Base-by-base conservation (phyloP, 2,329 filamentous ascomycete genomes). In the Diaporthe helianthi region DNA sequence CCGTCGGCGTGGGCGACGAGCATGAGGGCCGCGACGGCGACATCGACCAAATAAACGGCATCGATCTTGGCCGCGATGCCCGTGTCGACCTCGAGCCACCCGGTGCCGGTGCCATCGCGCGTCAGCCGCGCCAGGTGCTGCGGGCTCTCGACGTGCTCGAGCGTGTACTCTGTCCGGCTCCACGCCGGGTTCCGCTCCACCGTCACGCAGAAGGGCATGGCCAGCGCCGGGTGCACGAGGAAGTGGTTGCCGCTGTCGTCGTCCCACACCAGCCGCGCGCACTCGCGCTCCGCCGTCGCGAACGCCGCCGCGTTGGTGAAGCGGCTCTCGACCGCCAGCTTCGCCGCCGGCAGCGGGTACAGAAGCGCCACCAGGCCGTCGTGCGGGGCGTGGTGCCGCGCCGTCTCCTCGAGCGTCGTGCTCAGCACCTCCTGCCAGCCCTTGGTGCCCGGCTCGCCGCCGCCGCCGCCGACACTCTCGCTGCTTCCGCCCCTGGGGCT, bases 221-320 rank as follows among this genome's bases (percentile, higher is more conserved):
- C 85, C 22, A 90, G 82, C 0, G 87, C 86, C 2, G 87, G 87
- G 76, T 90, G 89, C 33, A 86, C 87, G n/a, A 91, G 81, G 76
- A 87, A 91, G 77, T 89, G 85, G 73, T 81, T 85, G 7, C 79
- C 78, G 68, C 82, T 85, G 75, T 91, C 89, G 36, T 87, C 85
- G 75, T 91, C 89, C 87, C 90, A 93, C n/a, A 92, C 87, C 2
- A 94, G 85, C 2, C 89, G 85, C 29, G 89, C 92, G 73, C 88
- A 89, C 79, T 93, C 91, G 38, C 86, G 84, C 76, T 92, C 88
- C 0, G 91, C 91, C 41, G 89, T 86, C 69, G 84, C 83, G 4
- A 89, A 83, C 12, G 90, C 85, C 0, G 85, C 82, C 2, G 85
- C 82, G 75, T 92, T 88, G 52, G 86, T 83, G 3, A 89, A 80